Conservation (phyloP, 352 stramenopile species). For the Aphanomyces invadans region DNA sequence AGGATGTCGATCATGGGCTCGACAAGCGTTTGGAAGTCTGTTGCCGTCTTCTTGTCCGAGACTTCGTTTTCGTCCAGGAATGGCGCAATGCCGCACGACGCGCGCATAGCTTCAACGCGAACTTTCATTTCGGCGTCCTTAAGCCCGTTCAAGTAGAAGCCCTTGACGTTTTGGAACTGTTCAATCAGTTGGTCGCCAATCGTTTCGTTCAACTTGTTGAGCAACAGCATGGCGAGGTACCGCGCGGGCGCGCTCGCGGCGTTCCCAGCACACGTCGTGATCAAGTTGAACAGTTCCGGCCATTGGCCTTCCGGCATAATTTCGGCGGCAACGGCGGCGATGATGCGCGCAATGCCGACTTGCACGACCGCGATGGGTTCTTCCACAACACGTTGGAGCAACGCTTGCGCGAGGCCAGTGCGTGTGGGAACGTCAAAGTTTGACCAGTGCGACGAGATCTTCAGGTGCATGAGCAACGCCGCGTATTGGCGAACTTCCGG, state of each 20-base stretch:
- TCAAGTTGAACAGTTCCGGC: slow-evolving; percentile 92
- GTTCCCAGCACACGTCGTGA: slow-evolving; percentile 82
- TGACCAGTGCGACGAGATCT: slow-evolving; percentile 88
- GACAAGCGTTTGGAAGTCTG: slow-evolving; percentile 63
- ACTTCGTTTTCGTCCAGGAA: slow-evolving; percentile 68
- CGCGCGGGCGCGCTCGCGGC: slow-evolving; percentile 60
- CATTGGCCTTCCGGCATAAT: slow-evolving; percentile 71
- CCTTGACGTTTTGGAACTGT: slow-evolving; percentile 76
- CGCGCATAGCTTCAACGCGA: slow-evolving; percentile 72
- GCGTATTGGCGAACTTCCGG: slow-evolving; percentile 86
- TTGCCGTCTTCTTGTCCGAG: slow-evolving; percentile 27
- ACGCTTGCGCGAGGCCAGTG: slow-evolving; percentile 76
- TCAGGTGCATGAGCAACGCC: slow-evolving; percentile 91
- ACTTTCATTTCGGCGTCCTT: slow-evolving; percentile 80
- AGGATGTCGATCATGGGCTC: slow-evolving; percentile 80
- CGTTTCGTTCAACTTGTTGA: slow-evolving; percentile 90
- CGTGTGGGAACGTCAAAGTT: slow-evolving; percentile 82
- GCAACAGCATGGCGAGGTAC: slow-evolving; percentile 89
- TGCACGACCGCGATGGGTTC: slow-evolving; percentile 86
- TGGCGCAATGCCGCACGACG: slow-evolving; percentile 65
- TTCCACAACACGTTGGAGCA: slow-evolving; percentile 76
- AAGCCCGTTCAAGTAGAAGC: slow-evolving; percentile 55
- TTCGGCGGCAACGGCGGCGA: slow-evolving; percentile 74
- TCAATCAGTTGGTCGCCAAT: slow-evolving; percentile 82
- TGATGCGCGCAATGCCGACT: slow-evolving; percentile 73